Conservation (phyloP, 31 red algal genomes). For the Asparagopsis taxiformis region DNA sequence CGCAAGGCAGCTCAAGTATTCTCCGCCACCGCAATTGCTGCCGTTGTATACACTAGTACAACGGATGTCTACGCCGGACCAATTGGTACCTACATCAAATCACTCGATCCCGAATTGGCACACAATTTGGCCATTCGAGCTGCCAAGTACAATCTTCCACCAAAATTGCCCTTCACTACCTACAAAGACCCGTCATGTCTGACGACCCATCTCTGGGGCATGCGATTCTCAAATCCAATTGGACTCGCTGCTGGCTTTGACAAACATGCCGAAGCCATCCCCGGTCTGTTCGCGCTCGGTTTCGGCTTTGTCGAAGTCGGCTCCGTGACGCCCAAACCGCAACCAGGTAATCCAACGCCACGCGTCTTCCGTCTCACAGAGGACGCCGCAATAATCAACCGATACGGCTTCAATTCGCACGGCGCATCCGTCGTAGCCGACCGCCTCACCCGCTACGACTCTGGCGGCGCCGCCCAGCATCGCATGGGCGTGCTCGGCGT, state of each 20-base stretch:
- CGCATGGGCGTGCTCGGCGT: constrained; percentile 78
- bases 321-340: constrained; percentile 83
- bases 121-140: constrained; percentile 43
- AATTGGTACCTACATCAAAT: constrained; percentile 14
- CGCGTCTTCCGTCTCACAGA: constrained; percentile 81
- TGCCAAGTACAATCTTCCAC: constrained; percentile 35
- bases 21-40: constrained; percentile 33
- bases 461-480: constrained; percentile 26
- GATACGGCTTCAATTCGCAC: constrained; percentile 88
- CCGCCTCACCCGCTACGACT: constrained; percentile 43
- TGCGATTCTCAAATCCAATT: constrained; percentile 73
- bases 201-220: constrained; percentile 53
- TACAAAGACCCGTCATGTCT: constrained; percentile 27
- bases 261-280: constrained; percentile 85
- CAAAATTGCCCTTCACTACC: constrained; percentile 14
- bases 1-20: constrained; percentile 9
- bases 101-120: constrained; percentile 46
- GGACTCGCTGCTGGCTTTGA: constrained; percentile 97
- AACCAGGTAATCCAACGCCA: constrained; percentile 83
- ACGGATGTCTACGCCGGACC: constrained; percentile 56
- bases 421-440: constrained; percentile 48
- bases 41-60: constrained; percentile 46
- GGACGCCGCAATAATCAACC: constrained; percentile 90
- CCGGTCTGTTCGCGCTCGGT: constrained; percentile 61
- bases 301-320: constrained; percentile 98